Evolutionary conservation across 2,329 filamentous ascomycete species (phyloP), one percentile per base, ranked within the genome.

Genomic region (Basipetospora chlamydospora): DNA sequence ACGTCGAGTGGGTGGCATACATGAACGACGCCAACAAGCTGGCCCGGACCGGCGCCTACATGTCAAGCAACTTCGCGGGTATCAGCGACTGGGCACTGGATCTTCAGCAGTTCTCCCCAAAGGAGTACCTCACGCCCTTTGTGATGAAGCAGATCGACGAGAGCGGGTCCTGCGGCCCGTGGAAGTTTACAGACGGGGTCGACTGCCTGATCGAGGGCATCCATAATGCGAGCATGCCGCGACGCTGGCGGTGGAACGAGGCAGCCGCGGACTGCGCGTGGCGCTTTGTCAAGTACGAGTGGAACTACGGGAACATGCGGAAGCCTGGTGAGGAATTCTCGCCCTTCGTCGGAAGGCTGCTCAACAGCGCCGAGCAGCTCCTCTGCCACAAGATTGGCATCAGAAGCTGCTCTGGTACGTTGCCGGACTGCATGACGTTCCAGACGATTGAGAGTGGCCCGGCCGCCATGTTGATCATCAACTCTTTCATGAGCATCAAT

Each of bases 41-140:
- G 12, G 26, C 23, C 8, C 44, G 45, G 8, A 15, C 20, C 3
- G 26, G 16, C 2, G 18, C 39, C 12, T 43, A 42, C 34, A 38
- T 38, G 22, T 26, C n/a, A 1, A 42, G 43, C 31, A 47, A 47
- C 33, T 47, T 52, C 26, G 48, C 35, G 1, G 49, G 49, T 2
- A 43, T 41, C 6, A 38, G 37, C 1, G 48, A 51, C 33, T 51
- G 47, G 49, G 48, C 46, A 7, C 37, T 49, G n/a, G 48, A 49
- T 26, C 37, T 48, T n/a, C 26, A 26, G 26, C 11, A 26, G 26
- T 26, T 26, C 13, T 26, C 26, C 13, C 26, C 26, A 9, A 5
- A 26, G 4, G 26, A 26, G 26, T 26, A 26, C 6, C 12, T 26
- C 26, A 26, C 26, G 11, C 26, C 26, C 6, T 26, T 26, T 13